Evolutionary conservation across 2,329 filamentous ascomycete genomes (phyloP), one percentile per base, ranked within the genome.

Genomic region (Venturia effusa): DNA sequence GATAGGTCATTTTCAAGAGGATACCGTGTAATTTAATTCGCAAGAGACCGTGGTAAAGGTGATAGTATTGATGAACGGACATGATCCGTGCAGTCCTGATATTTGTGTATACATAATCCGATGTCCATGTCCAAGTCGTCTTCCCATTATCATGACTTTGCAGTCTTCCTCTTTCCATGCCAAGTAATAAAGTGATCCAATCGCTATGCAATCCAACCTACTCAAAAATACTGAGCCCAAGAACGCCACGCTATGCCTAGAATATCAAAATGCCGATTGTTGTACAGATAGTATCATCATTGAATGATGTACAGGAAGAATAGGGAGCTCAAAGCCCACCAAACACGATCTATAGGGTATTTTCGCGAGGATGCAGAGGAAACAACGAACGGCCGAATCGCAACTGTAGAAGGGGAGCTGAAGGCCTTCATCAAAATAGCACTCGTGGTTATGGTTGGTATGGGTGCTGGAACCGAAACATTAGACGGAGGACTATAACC

Each of bases 401-500:
- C 4, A 27, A 60, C 17, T 60, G 59, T 1, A 6, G 34, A 43
- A 60, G n/a, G 34, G 19, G 59, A 40, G 59, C 34, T 60, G 59
- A 15, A 24, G 19, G 51, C 45, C 27, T 27, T 0, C 15, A 32
- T 57, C 30, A 32, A 22, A 2, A 32, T 34, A 7, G 51, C 51
- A 24, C 51, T 57, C 30, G 51, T 57, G 4, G 30, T 57, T 34
- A 37, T 57, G 30, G 27, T 57, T n/a, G 51, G 51, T 13, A n/a
- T 2, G 19, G 30, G 51, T 22, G 30, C 30, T 5, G 10, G n/a
- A 5, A 57, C 30, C 51, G 51, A 57, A 8, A 24, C n/a, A 15
- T 32, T 34, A 7, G 51, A 32, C 15, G 27, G 13, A 4, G 27
- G 32, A 37, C 68, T 65, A 70, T 60, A 76, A 68, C 73, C 79